Conservation (phyloP, 2,329 filamentous ascomycete species). For the Penicillium brevicompactum region DNA sequence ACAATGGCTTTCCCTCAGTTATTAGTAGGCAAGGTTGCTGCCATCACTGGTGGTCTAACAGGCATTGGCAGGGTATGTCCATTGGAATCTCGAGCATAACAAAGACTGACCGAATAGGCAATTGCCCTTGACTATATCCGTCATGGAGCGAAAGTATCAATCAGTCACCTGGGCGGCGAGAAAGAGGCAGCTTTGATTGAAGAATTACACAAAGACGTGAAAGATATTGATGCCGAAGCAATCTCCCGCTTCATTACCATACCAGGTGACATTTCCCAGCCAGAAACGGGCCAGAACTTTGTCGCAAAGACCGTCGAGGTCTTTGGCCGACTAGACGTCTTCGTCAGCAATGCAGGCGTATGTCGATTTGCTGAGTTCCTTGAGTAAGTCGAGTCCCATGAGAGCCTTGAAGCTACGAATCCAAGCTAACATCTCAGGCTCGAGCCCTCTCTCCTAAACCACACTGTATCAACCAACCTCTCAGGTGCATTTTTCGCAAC, state of each 20-base stretch:
- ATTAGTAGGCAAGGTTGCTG: slow-evolving; percentile 74
- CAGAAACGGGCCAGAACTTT: slow-evolving; percentile 69
- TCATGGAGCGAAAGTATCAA: slow-evolving; percentile 75
- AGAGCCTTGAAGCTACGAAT: not conserved
- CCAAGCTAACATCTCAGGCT: slow-evolving; percentile 46
- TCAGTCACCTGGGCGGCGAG: slow-evolving; percentile 70
- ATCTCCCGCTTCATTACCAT: slow-evolving; percentile 62
- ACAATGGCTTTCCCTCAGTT: slow-evolving; percentile 49
- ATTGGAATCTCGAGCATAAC: not conserved
- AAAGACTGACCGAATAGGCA: slow-evolving; percentile 47
- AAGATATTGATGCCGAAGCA: slow-evolving; percentile 26
- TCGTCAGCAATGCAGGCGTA: slow-evolving; percentile 85
- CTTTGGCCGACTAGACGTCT: slow-evolving; percentile 66
- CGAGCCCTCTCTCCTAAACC: slow-evolving; percentile 67
- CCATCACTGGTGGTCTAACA: slow-evolving; percentile 83
- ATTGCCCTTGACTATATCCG: slow-evolving; percentile 77
- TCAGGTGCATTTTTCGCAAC: slow-evolving; percentile 85
- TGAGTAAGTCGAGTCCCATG: slow-evolving; percentile 49
- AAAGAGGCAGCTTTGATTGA: slow-evolving; percentile 34
- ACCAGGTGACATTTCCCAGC: slow-evolving; percentile 74
- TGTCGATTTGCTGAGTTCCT: slow-evolving; percentile 89
- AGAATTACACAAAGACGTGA: slow-evolving; percentile 33
- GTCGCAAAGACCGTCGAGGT: slow-evolving; percentile 65
- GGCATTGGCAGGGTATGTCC: slow-evolving; percentile 69
- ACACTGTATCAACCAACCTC: slow-evolving; percentile 78